phyloP scores from a whole-genome alignment of 140 eudicot species.

The Anethum foeniculum region DNA sequence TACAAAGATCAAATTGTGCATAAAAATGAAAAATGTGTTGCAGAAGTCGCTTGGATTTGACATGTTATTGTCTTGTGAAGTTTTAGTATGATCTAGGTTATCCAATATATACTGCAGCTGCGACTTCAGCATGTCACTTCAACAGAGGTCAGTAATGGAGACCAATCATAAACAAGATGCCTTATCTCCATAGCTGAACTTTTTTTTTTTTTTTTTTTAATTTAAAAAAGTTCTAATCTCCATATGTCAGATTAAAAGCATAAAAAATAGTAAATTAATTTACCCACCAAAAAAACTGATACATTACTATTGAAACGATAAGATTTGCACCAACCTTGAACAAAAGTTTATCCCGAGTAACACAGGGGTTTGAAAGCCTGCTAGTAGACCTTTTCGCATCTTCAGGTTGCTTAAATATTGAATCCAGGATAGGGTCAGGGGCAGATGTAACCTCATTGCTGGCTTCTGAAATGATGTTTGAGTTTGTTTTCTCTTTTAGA shows the following conservation, averaged over 20 bases:
- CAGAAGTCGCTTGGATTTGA: background rate
- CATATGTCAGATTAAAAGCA: background rate
- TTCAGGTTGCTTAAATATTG: slow-evolving; percentile 29
- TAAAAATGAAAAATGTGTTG: background rate
- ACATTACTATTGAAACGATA: background rate
- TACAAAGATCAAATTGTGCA: background rate
- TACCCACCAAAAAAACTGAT: background rate
- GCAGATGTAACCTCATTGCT: slow-evolving; percentile 23
- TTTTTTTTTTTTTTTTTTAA: too few relatives aligned
- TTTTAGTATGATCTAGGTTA: background rate
- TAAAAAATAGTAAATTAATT: too few relatives aligned
- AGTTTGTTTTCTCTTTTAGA: slow-evolving; percentile 33
- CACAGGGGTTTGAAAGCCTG: slow-evolving; percentile 25
- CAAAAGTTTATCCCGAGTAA: slow-evolving; percentile 38
- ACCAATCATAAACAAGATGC: background rate
- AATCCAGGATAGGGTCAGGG: slow-evolving; percentile 21
- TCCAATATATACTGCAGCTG: background rate
- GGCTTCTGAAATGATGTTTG: slow-evolving; percentile 21
- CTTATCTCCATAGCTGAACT: too few relatives aligned
- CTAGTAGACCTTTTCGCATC: slow-evolving; percentile 26
- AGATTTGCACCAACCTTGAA: slow-evolving; percentile 52
- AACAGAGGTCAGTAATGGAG: background rate
- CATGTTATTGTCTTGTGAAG: background rate
- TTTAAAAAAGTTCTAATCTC: background rate
- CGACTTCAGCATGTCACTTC: background rate